Base-by-base conservation (phyloP, 2,329 filamentous ascomycete species). In the Neopestalotiopsis sp. region DNA sequence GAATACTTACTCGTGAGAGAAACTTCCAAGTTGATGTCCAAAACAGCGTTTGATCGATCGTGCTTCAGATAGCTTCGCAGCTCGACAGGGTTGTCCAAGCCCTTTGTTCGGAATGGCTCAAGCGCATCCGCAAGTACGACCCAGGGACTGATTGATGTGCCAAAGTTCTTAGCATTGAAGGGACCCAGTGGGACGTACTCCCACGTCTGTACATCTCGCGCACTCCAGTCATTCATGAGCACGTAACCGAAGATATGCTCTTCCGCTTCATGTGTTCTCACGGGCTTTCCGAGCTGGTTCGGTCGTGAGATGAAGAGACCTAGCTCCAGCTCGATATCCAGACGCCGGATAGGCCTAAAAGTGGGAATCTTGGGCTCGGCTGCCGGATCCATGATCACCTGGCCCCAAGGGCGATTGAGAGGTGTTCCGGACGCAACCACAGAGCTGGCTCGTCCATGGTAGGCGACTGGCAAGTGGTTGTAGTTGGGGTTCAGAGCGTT, bases 221-320 rank as follows among this genome's bases (percentile, higher is more conserved):
- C 93, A 67, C 91, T 94, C 94, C 94, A 97, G 80, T 97, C 94
- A 74, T 97, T 97, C 85, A 97, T 88, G 68, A 97, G 81, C 0
- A 95, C 93, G 32, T 94, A 85, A 14, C 94, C 94, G 76, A 96
- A 96, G 32, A 97, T 85, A 74, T 90, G 86, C 20, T 93, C 87
- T 66, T 91, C 89, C 0, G 93, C 93, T 61, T 91, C 82, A 2
- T 82, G 80, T 28, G 95, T 87, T 0, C 84, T 80, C n/a, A 96
- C 85, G 0, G 89, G 86, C 67, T 87, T 81, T 6, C 93, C 92
- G 75, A 94, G 83, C 1, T 85, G 79, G 74, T 92, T 94, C 0
- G 85, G 82, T 61, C 81, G 87, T 78, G 88, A 89, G 4, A 96
- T 85, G 74, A 95, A 93, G 57, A 90, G 92, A 1, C 92, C 94